A percentile compares a stretch with the other conserved stretches of the same genome.
These are phyloP conservation scores for Rhodotorula graminis DNA, from an alignment of 768 basidiomycete species.

Conservation along the genomic window DNA sequence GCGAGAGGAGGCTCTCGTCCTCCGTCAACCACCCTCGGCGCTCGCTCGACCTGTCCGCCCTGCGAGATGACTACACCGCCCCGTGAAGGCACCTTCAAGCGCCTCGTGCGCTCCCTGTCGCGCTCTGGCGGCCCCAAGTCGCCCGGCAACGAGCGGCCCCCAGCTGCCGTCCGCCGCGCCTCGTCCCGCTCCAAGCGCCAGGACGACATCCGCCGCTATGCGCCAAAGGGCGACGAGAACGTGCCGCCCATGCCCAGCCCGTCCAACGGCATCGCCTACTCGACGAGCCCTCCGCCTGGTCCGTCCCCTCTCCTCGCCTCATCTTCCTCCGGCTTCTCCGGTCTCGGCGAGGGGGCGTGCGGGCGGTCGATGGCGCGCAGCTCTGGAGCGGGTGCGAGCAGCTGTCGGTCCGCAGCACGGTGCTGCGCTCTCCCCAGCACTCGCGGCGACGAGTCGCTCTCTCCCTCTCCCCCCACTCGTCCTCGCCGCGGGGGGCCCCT, in stretches of 20 bases:
- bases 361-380: background rate
- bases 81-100: slow-evolving; percentile 22
- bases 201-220: background rate
- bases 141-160: slow-evolving; percentile 10
- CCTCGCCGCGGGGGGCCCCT: no score
- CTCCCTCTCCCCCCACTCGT: no score
- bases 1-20: background rate
- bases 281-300: slow-evolving; percentile 22
- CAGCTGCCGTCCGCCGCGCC: background rate
- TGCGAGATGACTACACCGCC: background rate
- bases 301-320: background rate
- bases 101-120: slow-evolving; percentile 18
- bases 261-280: background rate
- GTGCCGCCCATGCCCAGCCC: background rate
- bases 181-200: background rate
- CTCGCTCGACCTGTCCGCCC: background rate
- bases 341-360: no score
- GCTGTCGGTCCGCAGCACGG: background rate
- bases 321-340: background rate
- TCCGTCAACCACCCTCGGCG: no score
- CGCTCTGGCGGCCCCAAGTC: slow-evolving; percentile 5
- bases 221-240: background rate
- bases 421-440: no score
- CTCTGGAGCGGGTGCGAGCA: background rate
- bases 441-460: no score